These are phyloP conservation scores for Nemania sp. DNA, from an alignment of 2,329 filamentous ascomycete genomes.

Conservation along the genomic window DNA sequence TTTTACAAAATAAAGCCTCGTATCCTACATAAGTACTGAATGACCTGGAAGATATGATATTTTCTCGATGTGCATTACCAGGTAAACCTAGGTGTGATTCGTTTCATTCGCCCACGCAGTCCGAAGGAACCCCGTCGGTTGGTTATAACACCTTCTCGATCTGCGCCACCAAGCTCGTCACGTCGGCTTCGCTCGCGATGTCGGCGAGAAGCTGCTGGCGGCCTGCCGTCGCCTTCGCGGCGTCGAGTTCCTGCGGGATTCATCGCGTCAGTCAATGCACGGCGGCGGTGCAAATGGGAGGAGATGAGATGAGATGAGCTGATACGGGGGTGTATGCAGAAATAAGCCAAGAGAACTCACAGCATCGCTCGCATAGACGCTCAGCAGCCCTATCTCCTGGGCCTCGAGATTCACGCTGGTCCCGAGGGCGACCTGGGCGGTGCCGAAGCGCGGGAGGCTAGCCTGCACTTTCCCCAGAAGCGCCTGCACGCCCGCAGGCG, in stretches of 20 bases:
- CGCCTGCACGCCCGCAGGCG: conserved; percentile 1
- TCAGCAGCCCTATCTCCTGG: conserved; percentile 16
- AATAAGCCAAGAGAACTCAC: conserved; percentile 10
- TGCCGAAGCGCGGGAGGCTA: neutral
- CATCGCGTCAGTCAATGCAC: neutral
- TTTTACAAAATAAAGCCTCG: too few species aligned
- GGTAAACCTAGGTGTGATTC: too few species aligned
- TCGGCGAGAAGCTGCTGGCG: conserved; percentile 14
- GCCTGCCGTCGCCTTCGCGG: conserved; percentile 1
- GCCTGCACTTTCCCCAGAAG: conserved; percentile 7
- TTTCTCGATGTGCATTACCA: too few species aligned
- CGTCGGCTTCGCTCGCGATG: neutral
- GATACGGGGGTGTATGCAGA: too few species aligned
- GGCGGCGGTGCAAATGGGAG: too few species aligned
- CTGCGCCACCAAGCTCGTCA: conserved; percentile 16
- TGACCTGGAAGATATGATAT: too few species aligned
- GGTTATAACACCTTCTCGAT: conserved; percentile 1
- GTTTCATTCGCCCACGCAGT: too few species aligned
- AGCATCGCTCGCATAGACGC: conserved; percentile 15
- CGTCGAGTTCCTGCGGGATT: conserved; percentile 9
- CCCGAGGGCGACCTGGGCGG: neutral
- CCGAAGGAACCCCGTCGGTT: too few species aligned
- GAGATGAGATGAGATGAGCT: too few species aligned
- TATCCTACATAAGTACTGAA: too few species aligned
- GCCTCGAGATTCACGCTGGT: conserved; percentile 8